Evolutionary conservation across 192 early-diverging fungal genomes (phyloP), one percentile per base, ranked within the genome.

Genomic region (Phycomyces blakesleeanus): DNA sequence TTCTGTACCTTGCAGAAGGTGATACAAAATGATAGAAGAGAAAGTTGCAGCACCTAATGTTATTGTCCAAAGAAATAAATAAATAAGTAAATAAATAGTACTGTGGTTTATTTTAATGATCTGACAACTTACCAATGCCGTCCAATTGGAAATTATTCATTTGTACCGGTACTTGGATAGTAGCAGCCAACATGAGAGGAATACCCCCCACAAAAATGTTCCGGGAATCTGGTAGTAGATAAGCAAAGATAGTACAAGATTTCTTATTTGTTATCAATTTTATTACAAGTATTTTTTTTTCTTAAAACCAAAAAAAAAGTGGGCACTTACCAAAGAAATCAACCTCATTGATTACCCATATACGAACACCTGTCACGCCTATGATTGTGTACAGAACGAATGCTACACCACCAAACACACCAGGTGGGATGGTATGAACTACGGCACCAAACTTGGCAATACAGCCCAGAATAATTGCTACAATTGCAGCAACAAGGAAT

Each of bases 361-460:
- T 83, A 15, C 79, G 51, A 39, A 76, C 67, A 1, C 82, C 82
- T 22, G 80, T 79, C 16, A 80, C 66, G 6, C 71, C 62, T 56
- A 83, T 78, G 11, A 82, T 29, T 15, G 78, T 74, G 70, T 77
- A 83, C 15, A 83, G 68, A 51, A 83, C 68, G 15, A 83, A 68
- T 7, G 62, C 58, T 25, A 83, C 22, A 15, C 82, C 82, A 21
- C 82, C 81, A 64, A 83, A 64, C 9, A 83, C 78, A 59, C 81
- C 81, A 11, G 66, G 39, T 25, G 82, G 82, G 29, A 84, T 85
- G 2, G 77, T 64, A 29, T 55, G 55, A 26, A 84, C 53, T 3
- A 84, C 57, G 9, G 83, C 83, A 25, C 75, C 78, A 51, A 84
- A 82, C 42, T 81, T 85, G 14, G 80, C 75, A 40, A 83, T 53